A percentile compares a stretch with the other conserved stretches of the same genome.
Evolutionary conservation across 768 basidiomycete genomes (phyloP).

Genomic region (Hygrophorus russula): DNA sequence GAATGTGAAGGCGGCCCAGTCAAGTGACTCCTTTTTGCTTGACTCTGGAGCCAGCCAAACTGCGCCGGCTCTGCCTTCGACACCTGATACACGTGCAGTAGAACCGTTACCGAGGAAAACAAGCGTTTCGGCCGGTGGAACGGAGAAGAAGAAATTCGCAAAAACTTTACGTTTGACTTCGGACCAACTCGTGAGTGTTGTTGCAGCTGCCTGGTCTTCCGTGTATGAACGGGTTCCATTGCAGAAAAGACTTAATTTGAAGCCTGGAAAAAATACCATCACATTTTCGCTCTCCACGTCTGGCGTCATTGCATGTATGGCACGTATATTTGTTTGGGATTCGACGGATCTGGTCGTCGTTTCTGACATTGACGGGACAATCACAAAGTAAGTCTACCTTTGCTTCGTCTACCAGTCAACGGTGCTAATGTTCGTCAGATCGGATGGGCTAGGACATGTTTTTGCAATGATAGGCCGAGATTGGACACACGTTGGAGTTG

Average conservation of each 20-base stretch:
- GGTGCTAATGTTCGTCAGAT: constrained; percentile 34
- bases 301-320: constrained; percentile 74
- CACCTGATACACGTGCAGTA: constrained; percentile 27
- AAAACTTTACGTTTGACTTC: constrained; percentile 91
- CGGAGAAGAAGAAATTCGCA: constrained; percentile 49
- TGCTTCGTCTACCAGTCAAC: neutral
- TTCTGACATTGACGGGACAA: constrained; percentile 98
- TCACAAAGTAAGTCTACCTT: constrained; percentile 38
- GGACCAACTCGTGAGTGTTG: constrained; percentile 65
- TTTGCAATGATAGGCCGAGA: constrained; percentile 97
- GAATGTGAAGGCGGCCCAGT: neutral
- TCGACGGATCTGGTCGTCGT: constrained; percentile 83
- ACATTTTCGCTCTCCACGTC: constrained; percentile 87
- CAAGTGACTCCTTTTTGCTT: neutral
- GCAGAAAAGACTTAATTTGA: constrained; percentile 78
- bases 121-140: constrained; percentile 1
- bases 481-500: constrained; percentile 96
- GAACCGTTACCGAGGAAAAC: constrained; percentile 1
- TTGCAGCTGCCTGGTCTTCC: neutral
- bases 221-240: neutral
- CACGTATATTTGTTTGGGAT: constrained; percentile 94
- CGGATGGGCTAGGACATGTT: constrained; percentile 92
- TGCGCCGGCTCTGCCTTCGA: constrained; percentile 36
- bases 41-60: constrained; percentile 12
- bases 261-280: constrained; percentile 81